Evolutionary conservation across 805 yeast species (phyloP).

Genomic region (Saccharomycopsis fibuligera): DNA sequence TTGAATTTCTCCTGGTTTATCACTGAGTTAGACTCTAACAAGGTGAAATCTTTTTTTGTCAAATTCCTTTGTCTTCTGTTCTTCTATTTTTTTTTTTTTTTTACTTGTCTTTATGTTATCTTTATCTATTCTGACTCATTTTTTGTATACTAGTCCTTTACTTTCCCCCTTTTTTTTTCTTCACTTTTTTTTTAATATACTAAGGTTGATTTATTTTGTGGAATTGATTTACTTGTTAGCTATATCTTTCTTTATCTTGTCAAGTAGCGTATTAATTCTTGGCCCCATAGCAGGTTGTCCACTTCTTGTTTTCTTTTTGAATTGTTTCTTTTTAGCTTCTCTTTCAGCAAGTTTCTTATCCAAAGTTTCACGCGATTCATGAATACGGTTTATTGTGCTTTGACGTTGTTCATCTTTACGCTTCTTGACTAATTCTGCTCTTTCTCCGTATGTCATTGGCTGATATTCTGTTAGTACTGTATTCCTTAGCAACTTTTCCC

Average conservation of each 20-base stretch:
- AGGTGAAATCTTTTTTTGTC: no score
- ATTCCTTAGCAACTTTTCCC: not conserved
- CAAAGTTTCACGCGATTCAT: constrained; percentile 28
- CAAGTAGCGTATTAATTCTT: constrained; percentile 68
- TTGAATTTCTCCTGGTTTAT: no score
- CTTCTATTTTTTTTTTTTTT: no score
- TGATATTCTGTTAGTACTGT: no score
- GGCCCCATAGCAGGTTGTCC: constrained; percentile 96
- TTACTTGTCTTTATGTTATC: no score
- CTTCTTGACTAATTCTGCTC: constrained; percentile 40
- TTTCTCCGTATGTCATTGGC: constrained; percentile 28
- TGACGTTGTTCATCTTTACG: constrained; percentile 34
- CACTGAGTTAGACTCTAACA: no score
- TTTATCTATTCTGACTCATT: no score
- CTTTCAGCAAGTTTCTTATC: constrained; percentile 37
- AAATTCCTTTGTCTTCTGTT: no score
- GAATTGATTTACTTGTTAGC: no score
- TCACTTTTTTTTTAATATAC: no score
- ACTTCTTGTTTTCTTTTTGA: constrained; percentile 50
- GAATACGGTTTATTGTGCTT: constrained; percentile 36
- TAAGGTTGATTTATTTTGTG: not conserved
- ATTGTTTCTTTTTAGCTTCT: constrained; percentile 38
- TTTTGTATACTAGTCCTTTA: no score
- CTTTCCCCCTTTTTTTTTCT: no score
- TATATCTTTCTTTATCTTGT: constrained; percentile 56